Base-by-base conservation (phyloP, 2,329 filamentous ascomycete species). In the Xylaria polymorpha region DNA sequence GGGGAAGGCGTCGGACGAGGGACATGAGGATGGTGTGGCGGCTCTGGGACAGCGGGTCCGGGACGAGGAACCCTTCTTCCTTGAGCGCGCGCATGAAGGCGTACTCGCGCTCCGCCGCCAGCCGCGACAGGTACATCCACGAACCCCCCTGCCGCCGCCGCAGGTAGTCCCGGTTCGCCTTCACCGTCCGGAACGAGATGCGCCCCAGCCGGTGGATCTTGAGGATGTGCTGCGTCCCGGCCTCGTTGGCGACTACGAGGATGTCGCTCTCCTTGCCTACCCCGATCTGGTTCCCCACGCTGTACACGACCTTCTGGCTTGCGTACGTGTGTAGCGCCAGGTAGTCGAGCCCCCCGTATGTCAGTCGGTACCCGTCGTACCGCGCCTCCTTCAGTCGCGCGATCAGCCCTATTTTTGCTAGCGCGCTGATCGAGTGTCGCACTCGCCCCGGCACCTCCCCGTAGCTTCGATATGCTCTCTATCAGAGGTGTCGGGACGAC, bases 181-280 rank as follows among this genome's bases (percentile, higher is more conserved):
- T 97, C 78, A 99, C 95, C 46, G 94, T 94, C 75, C 97, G 92
- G 85, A 99, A 99, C 39, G 94, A 98, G 76, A 99, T 97, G 76
- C 96, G 91, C 55, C 96, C 96, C 4, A 99, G 87, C 56, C 96
- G 90, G 82, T 99, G 96, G 77, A 99, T 97, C 84, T 99, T 99
- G 74, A 99, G 87, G 18, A 99, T 92, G 70, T 88, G 86, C 79
- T 98, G 94, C 22, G 85, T 84, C 67, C 94, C 94, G 6, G 86
- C 87, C 61, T 94, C 86, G 76, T 94, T 90, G 64, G 96, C 95
- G 58, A 97, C 94, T 67, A 98, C 91, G 81, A 97, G 92, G 78
- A 99, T 98, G 78, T 99, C 96, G 74, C 93, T 97, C 83, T 99
- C 96, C 81, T 99, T 99, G 63, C 96, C 96, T 3, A 98, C 94